These are phyloP conservation scores for Salix arbutifolia DNA, from an alignment of 345 rosid species.

Conservation along the genomic window DNA sequence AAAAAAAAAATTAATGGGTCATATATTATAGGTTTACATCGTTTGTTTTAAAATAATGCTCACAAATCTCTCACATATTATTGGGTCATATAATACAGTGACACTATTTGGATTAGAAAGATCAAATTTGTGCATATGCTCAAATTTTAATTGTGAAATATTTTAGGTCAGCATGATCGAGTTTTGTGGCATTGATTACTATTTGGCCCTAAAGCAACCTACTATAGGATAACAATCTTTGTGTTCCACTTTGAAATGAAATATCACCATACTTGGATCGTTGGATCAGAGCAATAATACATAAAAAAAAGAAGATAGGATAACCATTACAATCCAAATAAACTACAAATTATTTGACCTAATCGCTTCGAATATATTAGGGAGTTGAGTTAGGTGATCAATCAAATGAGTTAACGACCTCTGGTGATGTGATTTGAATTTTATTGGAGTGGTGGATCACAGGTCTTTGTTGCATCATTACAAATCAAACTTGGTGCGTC, in stretches of 20 bases:
- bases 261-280: background rate
- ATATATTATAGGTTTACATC: too few relatives aligned
- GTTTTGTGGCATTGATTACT: background rate
- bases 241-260: background rate
- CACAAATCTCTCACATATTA: too few relatives aligned
- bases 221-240: background rate
- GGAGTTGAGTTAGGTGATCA: background rate
- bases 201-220: background rate
- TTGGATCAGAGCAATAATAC: background rate
- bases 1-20: too few relatives aligned
- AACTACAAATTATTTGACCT: background rate
- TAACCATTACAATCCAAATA: background rate
- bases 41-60: too few relatives aligned
- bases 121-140: background rate
- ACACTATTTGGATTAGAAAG: too few relatives aligned
- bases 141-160: background rate
- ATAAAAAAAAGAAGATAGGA: background rate
- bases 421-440: background rate
- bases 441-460: background rate
- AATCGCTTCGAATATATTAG: background rate
- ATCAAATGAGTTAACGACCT: background rate
- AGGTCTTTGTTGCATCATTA: background rate
- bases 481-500: background rate
- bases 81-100: too few relatives aligned
- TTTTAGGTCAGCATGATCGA: background rate